phyloP scores from a whole-genome alignment of 2,329 filamentous ascomycete genomes.

The Colletotrichum lupini region DNA sequence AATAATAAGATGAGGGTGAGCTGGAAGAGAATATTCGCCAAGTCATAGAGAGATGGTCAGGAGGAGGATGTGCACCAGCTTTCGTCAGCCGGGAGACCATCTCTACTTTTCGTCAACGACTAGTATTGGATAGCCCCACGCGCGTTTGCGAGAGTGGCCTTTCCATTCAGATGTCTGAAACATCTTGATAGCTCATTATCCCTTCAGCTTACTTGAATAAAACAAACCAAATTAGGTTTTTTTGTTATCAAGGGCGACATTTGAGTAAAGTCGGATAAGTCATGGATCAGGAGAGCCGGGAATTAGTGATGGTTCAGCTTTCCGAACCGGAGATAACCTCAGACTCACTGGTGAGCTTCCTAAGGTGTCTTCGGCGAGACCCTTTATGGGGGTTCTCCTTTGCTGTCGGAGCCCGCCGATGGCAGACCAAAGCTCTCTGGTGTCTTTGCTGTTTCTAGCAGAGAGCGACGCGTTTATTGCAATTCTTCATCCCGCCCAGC shows the following conservation, averaged over 20 bases:
- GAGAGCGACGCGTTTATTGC: background rate
- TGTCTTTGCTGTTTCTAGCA: background rate
- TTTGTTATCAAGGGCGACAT: background rate
- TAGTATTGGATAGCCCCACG: background rate
- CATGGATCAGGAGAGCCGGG: background rate
- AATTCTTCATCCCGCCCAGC: background rate
- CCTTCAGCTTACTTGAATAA: background rate
- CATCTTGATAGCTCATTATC: background rate
- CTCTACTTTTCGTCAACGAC: background rate
- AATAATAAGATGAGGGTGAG: background rate
- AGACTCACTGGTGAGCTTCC: background rate
- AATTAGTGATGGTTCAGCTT: too few relatives aligned
- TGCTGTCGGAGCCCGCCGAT: slow-evolving; percentile 27
- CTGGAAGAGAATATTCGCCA: background rate
- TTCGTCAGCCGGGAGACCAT: background rate
- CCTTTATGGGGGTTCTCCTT: background rate
- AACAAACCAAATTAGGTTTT: background rate
- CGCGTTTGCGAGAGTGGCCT: background rate
- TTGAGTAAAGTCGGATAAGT: background rate
- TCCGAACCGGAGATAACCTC: slow-evolving; percentile 2
- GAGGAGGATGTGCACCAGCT: background rate
- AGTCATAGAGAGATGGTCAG: background rate
- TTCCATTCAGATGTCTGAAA: background rate
- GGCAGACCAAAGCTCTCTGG: background rate
- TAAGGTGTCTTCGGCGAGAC: slow-evolving; percentile 9